phyloP scores from a whole-genome alignment of 768 basidiomycete genomes.

The Xerocomus potaroensis region DNA sequence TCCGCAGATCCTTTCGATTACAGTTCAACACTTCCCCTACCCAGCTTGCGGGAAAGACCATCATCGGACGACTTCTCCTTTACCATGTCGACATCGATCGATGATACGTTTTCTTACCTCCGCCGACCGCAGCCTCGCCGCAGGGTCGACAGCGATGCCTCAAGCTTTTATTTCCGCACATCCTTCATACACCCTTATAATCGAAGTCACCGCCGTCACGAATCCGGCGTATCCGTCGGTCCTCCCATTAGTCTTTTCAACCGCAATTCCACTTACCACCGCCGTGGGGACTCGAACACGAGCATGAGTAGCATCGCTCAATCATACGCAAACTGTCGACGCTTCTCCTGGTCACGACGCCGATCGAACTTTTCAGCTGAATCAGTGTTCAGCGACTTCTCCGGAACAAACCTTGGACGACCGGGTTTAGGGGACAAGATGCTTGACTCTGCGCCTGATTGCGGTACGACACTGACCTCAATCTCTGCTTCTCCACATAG shows the following conservation, averaged over 20 bases:
- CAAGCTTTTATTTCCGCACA: slow-evolving; percentile 66
- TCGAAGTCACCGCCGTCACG: slow-evolving; percentile 56
- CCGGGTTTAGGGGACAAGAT: slow-evolving; percentile 86
- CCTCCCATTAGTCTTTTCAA: slow-evolving; percentile 75
- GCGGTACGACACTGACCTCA: slow-evolving; percentile 50
- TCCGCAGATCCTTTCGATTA: slow-evolving; percentile 72
- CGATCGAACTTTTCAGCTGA: slow-evolving; percentile 56
- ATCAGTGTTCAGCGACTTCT: slow-evolving; percentile 62
- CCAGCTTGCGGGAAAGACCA: slow-evolving; percentile 50
- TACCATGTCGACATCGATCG: slow-evolving; percentile 49
- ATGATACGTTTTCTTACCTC: slow-evolving; percentile 72
- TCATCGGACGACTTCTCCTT: slow-evolving; percentile 57
- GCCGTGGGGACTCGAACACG: slow-evolving; percentile 54
- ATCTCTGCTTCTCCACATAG: slow-evolving; percentile 62
- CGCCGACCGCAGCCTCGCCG: slow-evolving; percentile 35
- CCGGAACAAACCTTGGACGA: slow-evolving; percentile 52
- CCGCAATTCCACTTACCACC: slow-evolving; percentile 51
- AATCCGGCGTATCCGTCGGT: slow-evolving; percentile 55
- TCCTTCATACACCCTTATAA: slow-evolving; percentile 31
- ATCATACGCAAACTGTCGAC: slow-evolving; percentile 52
- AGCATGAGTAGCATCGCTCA: slow-evolving; percentile 57
- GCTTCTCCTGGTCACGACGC: slow-evolving; percentile 58
- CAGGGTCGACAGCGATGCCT: slow-evolving; percentile 71
- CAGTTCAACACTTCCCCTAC: slow-evolving; percentile 33
- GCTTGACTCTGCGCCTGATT: slow-evolving; percentile 60